Base-by-base conservation (phyloP, 2,329 filamentous ascomycete species). In the Fusarium irregulare region DNA sequence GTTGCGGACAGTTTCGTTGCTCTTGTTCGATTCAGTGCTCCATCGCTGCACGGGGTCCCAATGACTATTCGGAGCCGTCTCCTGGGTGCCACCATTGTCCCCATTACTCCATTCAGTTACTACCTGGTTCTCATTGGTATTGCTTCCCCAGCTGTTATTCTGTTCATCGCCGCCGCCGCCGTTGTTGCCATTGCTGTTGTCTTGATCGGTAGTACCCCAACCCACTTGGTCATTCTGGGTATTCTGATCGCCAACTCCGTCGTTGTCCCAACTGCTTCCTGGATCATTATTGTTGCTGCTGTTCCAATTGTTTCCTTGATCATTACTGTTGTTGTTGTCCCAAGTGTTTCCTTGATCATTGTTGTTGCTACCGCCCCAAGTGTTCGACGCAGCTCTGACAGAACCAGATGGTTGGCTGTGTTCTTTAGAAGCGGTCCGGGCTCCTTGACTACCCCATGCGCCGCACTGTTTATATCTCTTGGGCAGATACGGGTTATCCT, bases 401-500 rank as follows among this genome's bases (percentile, higher is more conserved):
- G 70, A 75, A 14, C 56, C 66, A 28, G 32, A 14, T 16, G 42
- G 27, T 7, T 59, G 57, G 16, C 45, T 44, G 23, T 48, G 50
- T 44, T 47, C 66, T 20, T 68, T 73, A 30, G 70, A 71, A 5
- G 49, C 54, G 21, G 62, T 51, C 34, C 66, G 61, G 14, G 34
- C 8, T 21, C 49, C 49, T 21, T 57, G 64, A 4, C 64, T 75
- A 7, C 64, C 73, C 41, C 60, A 75, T 30, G 42, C 25, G 20
- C 58, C 70, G 25, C 67, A 70, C 16, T 67, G 58, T 20, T 14
- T 64, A n/a, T 54, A 34, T 53, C 54, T 73, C 37, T 71, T 72
- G 18, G 62, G 65, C 20, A 72, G 56, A 55, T 78, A 78, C 2
- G 77, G 76, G 47, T 78, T 78, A 3, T 65, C 34, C 23, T 66